phyloP scores from a whole-genome alignment of 495 filamentous ascomycete species.

The Tetracladium marchalianum region DNA sequence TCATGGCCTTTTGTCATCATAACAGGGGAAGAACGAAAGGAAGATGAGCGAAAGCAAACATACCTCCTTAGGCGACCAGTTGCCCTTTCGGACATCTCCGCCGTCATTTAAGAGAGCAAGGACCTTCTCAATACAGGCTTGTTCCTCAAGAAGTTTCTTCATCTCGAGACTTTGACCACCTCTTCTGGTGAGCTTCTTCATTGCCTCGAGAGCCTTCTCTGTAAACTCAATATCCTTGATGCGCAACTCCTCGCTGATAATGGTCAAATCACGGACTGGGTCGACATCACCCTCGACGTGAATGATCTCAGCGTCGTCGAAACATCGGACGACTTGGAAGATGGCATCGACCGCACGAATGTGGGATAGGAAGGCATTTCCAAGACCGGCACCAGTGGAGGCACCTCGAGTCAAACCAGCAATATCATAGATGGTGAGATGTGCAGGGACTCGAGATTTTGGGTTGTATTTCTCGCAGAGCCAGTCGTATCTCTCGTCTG shows the following conservation, averaged over 20 bases:
- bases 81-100: constrained; percentile 84
- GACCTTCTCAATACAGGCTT: constrained; percentile 84
- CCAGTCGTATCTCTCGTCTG: constrained; percentile 95
- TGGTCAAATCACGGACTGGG: constrained; percentile 83
- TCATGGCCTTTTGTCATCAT: constrained; percentile 98
- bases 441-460: constrained; percentile 90
- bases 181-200: constrained; percentile 85
- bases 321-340: constrained; percentile 98
- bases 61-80: constrained; percentile 96
- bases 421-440: constrained; percentile 98
- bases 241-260: constrained; percentile 93
- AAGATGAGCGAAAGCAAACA: constrained; percentile 23
- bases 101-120: constrained; percentile 71
- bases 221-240: constrained; percentile 99
- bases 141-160: constrained; percentile 94
- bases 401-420: constrained; percentile 93
- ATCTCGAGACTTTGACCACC: constrained; percentile 96
- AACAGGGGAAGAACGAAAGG: constrained; percentile 24
- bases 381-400: constrained; percentile 93
- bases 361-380: constrained; percentile 96
- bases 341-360: constrained; percentile 99
- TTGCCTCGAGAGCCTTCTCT: constrained; percentile 82
- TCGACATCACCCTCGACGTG: constrained; percentile 99
- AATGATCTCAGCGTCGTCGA: constrained; percentile 99
- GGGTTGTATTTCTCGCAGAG: constrained; percentile 92